These are phyloP conservation scores for Sporobolomyces roseus DNA, from an alignment of 768 basidiomycete genomes.

Conservation along the genomic window DNA sequence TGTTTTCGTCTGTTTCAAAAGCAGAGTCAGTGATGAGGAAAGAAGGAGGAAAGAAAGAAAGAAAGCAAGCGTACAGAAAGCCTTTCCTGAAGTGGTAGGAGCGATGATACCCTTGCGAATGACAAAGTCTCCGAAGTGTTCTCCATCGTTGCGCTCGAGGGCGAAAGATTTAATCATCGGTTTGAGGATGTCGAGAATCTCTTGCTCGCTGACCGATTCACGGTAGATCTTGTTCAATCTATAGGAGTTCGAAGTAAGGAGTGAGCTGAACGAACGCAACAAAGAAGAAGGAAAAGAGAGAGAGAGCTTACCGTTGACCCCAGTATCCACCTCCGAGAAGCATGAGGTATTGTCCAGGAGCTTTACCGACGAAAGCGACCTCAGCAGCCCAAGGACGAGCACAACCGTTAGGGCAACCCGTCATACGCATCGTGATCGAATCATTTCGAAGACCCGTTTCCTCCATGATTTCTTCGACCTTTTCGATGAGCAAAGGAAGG, in stretches of 20 bases:
- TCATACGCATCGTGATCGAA: conserved; percentile 97
- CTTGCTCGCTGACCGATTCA: conserved; percentile 47
- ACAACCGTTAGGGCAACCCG: conserved; percentile 64
- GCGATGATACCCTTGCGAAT: conserved; percentile 87
- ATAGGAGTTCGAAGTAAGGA: neutral
- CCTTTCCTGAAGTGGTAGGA: conserved; percentile 71
- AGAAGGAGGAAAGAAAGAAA: neutral
- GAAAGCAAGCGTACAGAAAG: conserved; percentile 9
- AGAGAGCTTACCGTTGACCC: conserved; percentile 68
- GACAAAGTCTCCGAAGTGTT: conserved; percentile 92
- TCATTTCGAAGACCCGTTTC: conserved; percentile 89
- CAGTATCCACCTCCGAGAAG: conserved; percentile 92
- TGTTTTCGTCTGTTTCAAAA: conserved; percentile 32
- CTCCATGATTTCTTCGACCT: conserved; percentile 91
- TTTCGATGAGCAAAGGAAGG: conserved; percentile 83
- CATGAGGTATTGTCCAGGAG: conserved; percentile 87
- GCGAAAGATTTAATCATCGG: conserved; percentile 97
- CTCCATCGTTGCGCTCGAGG: conserved; percentile 75
- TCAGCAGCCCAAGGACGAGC: conserved; percentile 71
- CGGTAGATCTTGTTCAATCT: conserved; percentile 93
- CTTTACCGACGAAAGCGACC: conserved; percentile 90
- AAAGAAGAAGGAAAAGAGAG: neutral
- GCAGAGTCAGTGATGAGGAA: no score
- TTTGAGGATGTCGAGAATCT: conserved; percentile 65
- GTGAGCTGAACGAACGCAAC: neutral